phyloP scores from a whole-genome alignment of 2,329 filamentous ascomycete species.

The Colletotrichum paranaense region DNA sequence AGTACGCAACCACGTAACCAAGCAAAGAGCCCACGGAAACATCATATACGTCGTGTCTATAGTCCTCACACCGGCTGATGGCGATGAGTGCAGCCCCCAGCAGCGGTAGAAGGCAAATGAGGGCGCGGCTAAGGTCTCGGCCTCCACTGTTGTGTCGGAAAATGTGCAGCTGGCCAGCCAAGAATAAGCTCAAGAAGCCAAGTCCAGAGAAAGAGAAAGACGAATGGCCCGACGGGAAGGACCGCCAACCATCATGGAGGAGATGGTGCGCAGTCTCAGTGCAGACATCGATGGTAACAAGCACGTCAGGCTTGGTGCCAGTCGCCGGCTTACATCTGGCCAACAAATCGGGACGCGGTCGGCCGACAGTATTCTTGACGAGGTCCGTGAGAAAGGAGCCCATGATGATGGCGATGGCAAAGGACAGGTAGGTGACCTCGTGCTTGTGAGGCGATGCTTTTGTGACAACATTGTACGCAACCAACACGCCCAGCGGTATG shows the following conservation, averaged over 20 bases:
- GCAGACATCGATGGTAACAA: conserved; percentile 77
- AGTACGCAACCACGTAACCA: conserved; percentile 70
- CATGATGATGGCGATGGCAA: conserved; percentile 80
- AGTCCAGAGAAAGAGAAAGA: conserved; percentile 84
- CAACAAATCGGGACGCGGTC: conserved; percentile 72
- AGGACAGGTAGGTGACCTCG: conserved; percentile 86
- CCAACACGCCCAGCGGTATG: conserved; percentile 75
- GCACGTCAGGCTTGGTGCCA: conserved; percentile 58
- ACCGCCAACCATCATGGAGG: conserved; percentile 86
- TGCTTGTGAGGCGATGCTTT: conserved; percentile 79
- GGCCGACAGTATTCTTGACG: conserved; percentile 88
- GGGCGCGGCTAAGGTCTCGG: conserved; percentile 65
- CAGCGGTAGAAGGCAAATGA: conserved; percentile 69
- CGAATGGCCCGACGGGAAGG: conserved; percentile 84
- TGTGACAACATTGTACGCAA: conserved; percentile 71
- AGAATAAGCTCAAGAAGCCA: conserved; percentile 77
- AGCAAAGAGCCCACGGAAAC: conserved; percentile 71
- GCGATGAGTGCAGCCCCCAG: conserved; percentile 75
- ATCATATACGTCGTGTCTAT: conserved; percentile 78
- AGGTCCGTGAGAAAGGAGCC: conserved; percentile 88
- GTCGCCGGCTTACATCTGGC: conserved; percentile 81
- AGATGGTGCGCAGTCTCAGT: conserved; percentile 75
- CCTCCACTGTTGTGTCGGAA: conserved; percentile 58
- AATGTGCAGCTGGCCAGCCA: conserved; percentile 74
- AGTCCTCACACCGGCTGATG: conserved; percentile 76